Conservation (phyloP, 768 basidiomycete genomes). For the Sutorius australiensis region DNA sequence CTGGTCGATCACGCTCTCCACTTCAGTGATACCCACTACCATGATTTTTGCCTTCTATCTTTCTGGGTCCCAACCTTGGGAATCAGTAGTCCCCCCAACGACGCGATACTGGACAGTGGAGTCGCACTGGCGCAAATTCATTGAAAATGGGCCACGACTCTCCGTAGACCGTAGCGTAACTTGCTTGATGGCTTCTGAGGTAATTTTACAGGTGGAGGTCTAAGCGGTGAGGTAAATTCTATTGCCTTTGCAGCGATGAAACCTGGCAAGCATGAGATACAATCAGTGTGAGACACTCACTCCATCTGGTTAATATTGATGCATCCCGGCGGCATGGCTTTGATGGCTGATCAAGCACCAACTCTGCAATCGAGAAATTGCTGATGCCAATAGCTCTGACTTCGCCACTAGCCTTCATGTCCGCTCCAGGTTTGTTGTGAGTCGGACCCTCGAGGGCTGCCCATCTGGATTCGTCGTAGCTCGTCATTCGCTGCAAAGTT, state of each 20-base stretch:
- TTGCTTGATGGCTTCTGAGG: constrained; percentile 6
- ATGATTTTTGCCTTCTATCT: constrained; percentile 39
- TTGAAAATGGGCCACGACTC: constrained; percentile 23
- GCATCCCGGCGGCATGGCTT: background rate
- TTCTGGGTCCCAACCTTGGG: constrained; percentile 47
- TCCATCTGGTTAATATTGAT: constrained; percentile 62
- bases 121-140: constrained; percentile 26
- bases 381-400: constrained; percentile 38
- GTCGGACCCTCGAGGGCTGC: background rate
- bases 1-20: background rate
- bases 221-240: constrained; percentile 73
- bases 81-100: constrained; percentile 26
- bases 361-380: constrained; percentile 38
- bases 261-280: constrained; percentile 22
- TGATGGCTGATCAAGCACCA: background rate
- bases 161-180: constrained; percentile 24
- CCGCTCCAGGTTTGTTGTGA: constrained; percentile 5
- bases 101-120: constrained; percentile 32
- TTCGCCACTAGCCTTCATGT: constrained; percentile 18
- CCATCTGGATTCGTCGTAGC: background rate
- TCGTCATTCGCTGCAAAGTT: background rate
- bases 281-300: background rate
- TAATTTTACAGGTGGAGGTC: constrained; percentile 41
- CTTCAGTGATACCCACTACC: constrained; percentile 25
- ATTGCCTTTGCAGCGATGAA: constrained; percentile 56